Percentiles rank a stretch among this genome's conserved stretches.
These are phyloP conservation scores for Margaritispora aquatica DNA, from an alignment of 495 filamentous ascomycete genomes.

Conservation along the genomic window DNA sequence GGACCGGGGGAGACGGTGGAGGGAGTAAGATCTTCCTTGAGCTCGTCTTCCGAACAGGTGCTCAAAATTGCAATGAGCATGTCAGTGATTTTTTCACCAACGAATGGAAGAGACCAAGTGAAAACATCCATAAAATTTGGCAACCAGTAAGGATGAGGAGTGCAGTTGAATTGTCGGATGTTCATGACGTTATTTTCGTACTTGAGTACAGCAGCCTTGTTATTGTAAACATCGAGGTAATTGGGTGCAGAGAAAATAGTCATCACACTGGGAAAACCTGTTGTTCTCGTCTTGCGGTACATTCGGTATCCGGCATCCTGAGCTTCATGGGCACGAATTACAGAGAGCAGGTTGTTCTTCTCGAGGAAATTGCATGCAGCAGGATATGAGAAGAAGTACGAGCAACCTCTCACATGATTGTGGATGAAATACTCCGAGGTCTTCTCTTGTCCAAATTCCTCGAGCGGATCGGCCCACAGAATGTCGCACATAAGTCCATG, in stretches of 20 bases:
- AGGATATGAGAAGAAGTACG: conserved; percentile 98
- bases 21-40: conserved; percentile 69
- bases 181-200: conserved; percentile 99
- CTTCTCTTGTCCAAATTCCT: conserved; percentile 98
- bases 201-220: conserved; percentile 97
- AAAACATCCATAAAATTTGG: conserved; percentile 99
- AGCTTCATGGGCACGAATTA: conserved; percentile 98
- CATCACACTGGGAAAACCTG: conserved; percentile 98
- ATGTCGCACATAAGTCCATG: conserved; percentile 99
- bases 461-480: conserved; percentile 96
- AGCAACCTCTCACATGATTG: conserved; percentile 97
- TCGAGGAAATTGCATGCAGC: conserved; percentile 97
- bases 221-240: conserved; percentile 99
- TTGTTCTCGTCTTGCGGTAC: conserved; percentile 97
- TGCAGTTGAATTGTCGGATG: conserved; percentile 99
- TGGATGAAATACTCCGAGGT: conserved; percentile 95
- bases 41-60: conserved; percentile 95
- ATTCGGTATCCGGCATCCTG: conserved; percentile 98
- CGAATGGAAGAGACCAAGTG: conserved; percentile 97
- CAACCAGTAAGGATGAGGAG: conserved; percentile 97
- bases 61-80: conserved; percentile 99
- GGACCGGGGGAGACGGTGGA: conserved; percentile 46
- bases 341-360: conserved; percentile 96
- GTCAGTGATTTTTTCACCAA: conserved; percentile 98
- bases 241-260: conserved; percentile 99